Evolutionary conservation across 495 filamentous ascomycete species (phyloP), one percentile per base, ranked within the genome.

Genomic region (Hypoxylon lienhwacheense): DNA sequence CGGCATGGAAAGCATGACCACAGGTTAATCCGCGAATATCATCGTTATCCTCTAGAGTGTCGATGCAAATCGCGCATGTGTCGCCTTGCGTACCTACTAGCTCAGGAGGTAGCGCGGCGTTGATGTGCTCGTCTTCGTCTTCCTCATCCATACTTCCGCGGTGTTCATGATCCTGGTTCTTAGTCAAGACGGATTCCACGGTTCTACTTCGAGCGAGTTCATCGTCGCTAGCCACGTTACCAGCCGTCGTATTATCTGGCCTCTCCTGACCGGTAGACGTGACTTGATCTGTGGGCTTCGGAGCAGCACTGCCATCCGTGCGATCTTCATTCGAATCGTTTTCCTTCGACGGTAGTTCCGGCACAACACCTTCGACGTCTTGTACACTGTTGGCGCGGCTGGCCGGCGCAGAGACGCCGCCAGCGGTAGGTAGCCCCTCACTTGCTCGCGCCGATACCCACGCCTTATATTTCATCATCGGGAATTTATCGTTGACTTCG

Each of bases 401-500:
- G 4, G 81, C 78, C 21, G 90, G 84, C 16, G 84, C 80, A n/a
- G 82, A 83, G 44, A 98, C 86, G 24, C 95, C 93, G 24, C 91
- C 92, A 54, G 85, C 79, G 16, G 89, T 85, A 17, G 93, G 84
- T 35, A 97, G 73, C 21, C 91, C 95, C 73, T 91, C 83, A 29
- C 82, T 78, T 52, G 89, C 91, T 47, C 95, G 86, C 28, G 81
- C 81, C 8, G 90, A 81, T 47, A 91, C 84, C 93, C 95, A 99
- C 40, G 80, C 81, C 74, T 97, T 97, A 74, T 99, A 99, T 71
- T 97, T 97, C 35, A 83, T 83, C 63, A 96, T 80, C 0, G 93
- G 95, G 64, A 99, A 97, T 53, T 93, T 87, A 61, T 95, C 90
- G 66, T 99, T 97, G 32, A 97, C 93, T 69, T 99, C 93, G 42